Conservation (phyloP, 495 filamentous ascomycete species). For the Mycothermus thermophilus region DNA sequence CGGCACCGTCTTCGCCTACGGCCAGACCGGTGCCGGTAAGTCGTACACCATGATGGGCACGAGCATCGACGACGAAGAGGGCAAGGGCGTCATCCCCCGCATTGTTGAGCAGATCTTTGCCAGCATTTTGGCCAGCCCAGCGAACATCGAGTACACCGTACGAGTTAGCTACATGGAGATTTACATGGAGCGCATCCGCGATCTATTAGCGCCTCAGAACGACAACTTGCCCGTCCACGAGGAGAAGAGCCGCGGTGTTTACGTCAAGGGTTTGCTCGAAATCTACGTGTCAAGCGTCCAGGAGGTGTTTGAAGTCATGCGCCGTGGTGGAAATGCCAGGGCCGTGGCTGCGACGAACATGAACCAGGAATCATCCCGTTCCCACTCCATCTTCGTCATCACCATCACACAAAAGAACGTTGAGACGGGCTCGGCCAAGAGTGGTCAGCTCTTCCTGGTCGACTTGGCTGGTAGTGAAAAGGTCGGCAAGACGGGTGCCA, state of each 20-base stretch:
- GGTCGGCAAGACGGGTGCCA: constrained; percentile 95
- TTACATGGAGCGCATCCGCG: constrained; percentile 97
- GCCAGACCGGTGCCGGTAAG: constrained; percentile 96
- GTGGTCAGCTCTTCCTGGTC: constrained; percentile 89
- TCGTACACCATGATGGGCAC: constrained; percentile 99
- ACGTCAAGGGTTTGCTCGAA: constrained; percentile 90
- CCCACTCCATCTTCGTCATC: constrained; percentile 96
- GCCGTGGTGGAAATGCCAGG: constrained; percentile 73
- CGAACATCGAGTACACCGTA: constrained; percentile 95
- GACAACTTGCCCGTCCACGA: constrained; percentile 96
- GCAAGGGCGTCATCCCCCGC: constrained; percentile 87
- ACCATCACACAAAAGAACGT: constrained; percentile 97
- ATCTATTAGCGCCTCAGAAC: constrained; percentile 80
- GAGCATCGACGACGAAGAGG: constrained; percentile 81
- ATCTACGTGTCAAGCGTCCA: constrained; percentile 91
- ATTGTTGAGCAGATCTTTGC: constrained; percentile 98
- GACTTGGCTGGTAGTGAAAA: constrained; percentile 98
- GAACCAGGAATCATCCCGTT: constrained; percentile 97
- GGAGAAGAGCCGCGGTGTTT: constrained; percentile 90
- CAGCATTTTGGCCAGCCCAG: constrained; percentile 78
- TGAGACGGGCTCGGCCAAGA: constrained; percentile 92
- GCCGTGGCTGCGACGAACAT: constrained; percentile 98
- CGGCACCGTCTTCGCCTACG: constrained; percentile 97
- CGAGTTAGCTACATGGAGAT: constrained; percentile 99
- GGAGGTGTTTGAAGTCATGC: constrained; percentile 96